Evolutionary conservation across 2,329 filamentous ascomycete genomes (phyloP), one percentile per base, ranked within the genome.

Genomic region (Emergomyces africanus): DNA sequence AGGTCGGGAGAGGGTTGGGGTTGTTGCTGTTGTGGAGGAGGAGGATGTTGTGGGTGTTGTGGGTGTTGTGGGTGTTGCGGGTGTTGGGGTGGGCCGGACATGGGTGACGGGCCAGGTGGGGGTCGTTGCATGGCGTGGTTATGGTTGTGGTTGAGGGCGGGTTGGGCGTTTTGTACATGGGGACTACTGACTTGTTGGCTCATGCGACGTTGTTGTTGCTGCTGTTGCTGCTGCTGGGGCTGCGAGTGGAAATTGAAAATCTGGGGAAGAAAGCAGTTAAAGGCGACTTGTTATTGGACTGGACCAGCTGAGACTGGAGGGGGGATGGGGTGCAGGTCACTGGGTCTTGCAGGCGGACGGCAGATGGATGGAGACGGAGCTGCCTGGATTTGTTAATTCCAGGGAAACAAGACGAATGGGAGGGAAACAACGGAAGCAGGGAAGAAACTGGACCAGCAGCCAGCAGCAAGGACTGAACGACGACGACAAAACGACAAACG

Each of bases 1-100:
- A 94, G 83, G 70, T 96, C 91, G 8, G 90, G 89, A 0, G 90
- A 92, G 63, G 89, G 84, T 62, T 20, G 42, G n/a, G n/a, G 42
- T 44, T 44, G 42, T 23, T 83, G 82, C 74, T 86, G 85, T 63
- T 81, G 79, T 69, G 87, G 86, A 9, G 82, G 79, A 8, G 82
- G 79, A 9, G 83, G 77, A 12, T 54, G 49, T 54, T 54, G 86
- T 9, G 82, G 79, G 8, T 82, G 79, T 10, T 83, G 77, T 10
- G 84, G 79, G 33, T 85, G 83, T n/a, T 63, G 61, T 5, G 49
- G 30, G 14, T 42, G 79, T 9, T 83, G 77, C 12, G 84, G 79
- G 33, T 85, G 83, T 25, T 61, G 61, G 3, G 28, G 80, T 39
- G 62, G 79, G 70, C 62, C 80, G 20, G 56, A 73, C 71, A 81